These are phyloP conservation scores for Cryptococcus hybrid DNA, from an alignment of 1,284 basidiomycete species.

Conservation along the genomic window DNA sequence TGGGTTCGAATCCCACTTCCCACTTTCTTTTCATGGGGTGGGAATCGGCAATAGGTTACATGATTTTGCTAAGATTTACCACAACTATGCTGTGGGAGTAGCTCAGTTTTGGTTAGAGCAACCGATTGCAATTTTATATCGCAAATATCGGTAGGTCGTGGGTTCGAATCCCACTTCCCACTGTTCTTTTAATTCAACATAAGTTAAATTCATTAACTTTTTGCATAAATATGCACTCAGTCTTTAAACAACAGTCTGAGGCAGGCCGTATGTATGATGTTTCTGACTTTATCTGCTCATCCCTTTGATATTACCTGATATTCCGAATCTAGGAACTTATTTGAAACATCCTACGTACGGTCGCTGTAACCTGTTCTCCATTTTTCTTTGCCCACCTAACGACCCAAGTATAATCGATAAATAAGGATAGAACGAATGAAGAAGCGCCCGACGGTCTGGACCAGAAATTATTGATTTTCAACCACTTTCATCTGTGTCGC, in stretches of 20 bases:
- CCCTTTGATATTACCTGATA: too few relatives aligned
- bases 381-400: too few relatives aligned
- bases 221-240: not conserved
- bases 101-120: constrained; percentile 1
- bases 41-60: too few relatives aligned
- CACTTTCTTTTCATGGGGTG: not conserved
- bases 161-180: constrained; percentile 1
- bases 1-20: constrained; percentile 1
- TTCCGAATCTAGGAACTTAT: too few relatives aligned
- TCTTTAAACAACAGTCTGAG: not conserved
- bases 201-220: not conserved
- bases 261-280: not conserved
- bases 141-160: not conserved
- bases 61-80: too few relatives aligned
- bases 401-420: too few relatives aligned
- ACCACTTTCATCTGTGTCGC: too few relatives aligned
- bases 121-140: constrained; percentile 1
- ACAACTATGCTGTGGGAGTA: not conserved
- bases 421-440: too few relatives aligned
- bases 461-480: too few relatives aligned
- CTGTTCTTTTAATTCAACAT: not conserved
- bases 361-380: too few relatives aligned
- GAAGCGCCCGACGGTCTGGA: too few relatives aligned
- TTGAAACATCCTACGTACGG: too few relatives aligned
- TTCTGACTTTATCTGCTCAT: not conserved